phyloP scores from a whole-genome alignment of 192 early-diverging fungal species.

The Gamsiella multidivaricata region DNA sequence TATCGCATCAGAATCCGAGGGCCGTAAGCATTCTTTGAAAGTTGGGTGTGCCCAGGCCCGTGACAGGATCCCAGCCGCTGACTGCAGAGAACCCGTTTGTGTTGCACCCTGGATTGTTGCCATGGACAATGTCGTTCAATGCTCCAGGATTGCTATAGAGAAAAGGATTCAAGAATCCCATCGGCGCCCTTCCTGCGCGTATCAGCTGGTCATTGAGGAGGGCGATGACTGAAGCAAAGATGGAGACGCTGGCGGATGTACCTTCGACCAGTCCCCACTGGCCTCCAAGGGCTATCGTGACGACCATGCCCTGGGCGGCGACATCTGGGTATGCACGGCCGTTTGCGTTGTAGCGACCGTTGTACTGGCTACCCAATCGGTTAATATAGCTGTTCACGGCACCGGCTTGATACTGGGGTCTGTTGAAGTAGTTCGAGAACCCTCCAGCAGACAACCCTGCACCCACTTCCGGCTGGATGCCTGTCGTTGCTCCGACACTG shows the following conservation, averaged over 20 bases:
- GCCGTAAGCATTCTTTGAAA: no score
- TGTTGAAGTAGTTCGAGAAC: slow-evolving; percentile 11
- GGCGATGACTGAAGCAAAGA: slow-evolving; percentile 5
- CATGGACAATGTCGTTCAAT: slow-evolving; percentile 14
- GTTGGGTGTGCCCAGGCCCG: slow-evolving; percentile 23
- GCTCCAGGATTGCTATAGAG: background rate
- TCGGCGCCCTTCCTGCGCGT: background rate
- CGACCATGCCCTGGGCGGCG: background rate
- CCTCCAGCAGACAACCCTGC: slow-evolving; percentile 17
- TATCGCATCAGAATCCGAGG: background rate
- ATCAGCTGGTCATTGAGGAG: slow-evolving; percentile 5
- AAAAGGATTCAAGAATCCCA: slow-evolving; percentile 23
- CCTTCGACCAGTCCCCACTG: background rate
- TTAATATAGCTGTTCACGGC: slow-evolving; percentile 1
- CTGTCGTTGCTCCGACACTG: slow-evolving; percentile 5
- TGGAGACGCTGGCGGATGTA: slow-evolving; percentile 7
- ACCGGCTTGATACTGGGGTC: background rate
- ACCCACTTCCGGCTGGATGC: background rate
- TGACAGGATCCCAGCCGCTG: slow-evolving; percentile 17
- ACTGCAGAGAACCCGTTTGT: background rate
- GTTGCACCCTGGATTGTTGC: slow-evolving; percentile 13
- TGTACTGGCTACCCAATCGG: background rate
- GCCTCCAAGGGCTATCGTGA: background rate
- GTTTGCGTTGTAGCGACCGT: background rate
- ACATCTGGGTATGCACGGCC: slow-evolving; percentile 22